Percentiles rank a stretch among this genome's conserved stretches.
phyloP scores from a whole-genome alignment of 78 protist species.

The Emiliania huxleyi region DNA sequence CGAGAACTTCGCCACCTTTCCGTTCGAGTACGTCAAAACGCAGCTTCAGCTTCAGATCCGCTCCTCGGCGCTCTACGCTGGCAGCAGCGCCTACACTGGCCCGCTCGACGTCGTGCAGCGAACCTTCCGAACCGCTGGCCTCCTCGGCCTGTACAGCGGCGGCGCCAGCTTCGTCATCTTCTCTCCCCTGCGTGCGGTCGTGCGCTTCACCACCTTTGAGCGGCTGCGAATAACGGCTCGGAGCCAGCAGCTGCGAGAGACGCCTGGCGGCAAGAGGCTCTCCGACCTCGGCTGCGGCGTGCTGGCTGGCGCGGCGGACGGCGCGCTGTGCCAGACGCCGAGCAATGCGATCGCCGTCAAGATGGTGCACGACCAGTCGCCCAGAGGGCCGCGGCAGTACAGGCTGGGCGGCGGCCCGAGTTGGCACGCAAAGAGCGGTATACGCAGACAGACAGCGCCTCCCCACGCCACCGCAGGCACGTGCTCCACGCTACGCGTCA shows the following conservation, averaged over 20 bases:
- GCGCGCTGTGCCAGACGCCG: not conserved
- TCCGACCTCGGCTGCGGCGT: not conserved
- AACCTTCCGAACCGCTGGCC: not conserved
- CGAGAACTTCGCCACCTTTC: not conserved
- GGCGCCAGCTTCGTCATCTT: not conserved
- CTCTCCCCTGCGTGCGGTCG: not conserved
- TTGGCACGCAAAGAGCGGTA: no score
- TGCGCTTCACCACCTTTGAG: not conserved
- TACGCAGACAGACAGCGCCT: no score
- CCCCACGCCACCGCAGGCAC: no score
- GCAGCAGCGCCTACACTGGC: not conserved
- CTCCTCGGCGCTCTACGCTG: not conserved
- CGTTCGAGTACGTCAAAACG: not conserved
- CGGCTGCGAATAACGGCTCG: no score
- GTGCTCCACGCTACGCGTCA: not conserved
- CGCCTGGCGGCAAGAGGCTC: no score
- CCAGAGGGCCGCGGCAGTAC: not conserved
- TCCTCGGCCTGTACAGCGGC: not conserved
- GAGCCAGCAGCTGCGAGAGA: no score
- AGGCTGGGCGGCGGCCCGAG: not conserved
- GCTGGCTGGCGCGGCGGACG: not conserved
- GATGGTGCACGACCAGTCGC: not conserved
- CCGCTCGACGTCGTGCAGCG: not conserved
- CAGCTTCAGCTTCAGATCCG: not conserved
- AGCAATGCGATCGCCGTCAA: not conserved